These are phyloP conservation scores for Aspergillus heteromorphus DNA, from an alignment of 495 filamentous ascomycete species.

Conservation along the genomic window DNA sequence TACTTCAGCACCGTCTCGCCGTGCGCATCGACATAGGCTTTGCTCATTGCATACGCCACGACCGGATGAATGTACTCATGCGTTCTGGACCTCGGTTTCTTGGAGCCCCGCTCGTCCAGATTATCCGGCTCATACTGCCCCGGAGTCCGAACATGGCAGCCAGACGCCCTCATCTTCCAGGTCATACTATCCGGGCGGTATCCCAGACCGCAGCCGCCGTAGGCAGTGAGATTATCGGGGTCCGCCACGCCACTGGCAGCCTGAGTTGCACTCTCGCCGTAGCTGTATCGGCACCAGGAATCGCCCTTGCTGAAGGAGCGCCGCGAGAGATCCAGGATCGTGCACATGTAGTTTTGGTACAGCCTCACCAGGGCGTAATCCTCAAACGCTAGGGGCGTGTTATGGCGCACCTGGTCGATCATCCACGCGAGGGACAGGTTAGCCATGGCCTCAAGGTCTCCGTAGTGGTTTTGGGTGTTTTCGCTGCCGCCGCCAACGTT, in stretches of 20 bases:
- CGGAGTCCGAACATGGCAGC: background rate
- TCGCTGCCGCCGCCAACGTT: constrained; percentile 35
- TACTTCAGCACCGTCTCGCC: background rate
- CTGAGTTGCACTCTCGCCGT: background rate
- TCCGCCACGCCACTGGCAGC: background rate
- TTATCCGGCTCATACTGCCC: background rate
- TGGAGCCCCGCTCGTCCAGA: background rate
- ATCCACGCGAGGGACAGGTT: constrained; percentile 2
- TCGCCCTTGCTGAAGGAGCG: background rate
- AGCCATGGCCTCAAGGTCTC: constrained; percentile 2
- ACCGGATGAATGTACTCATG: background rate
- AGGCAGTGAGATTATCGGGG: background rate
- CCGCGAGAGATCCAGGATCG: background rate
- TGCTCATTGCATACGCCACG: background rate
- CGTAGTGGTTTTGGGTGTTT: background rate
- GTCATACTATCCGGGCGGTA: background rate
- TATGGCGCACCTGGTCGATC: background rate
- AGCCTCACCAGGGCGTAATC: background rate
- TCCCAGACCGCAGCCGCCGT: background rate
- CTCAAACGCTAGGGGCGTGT: background rate
- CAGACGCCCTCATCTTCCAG: background rate
- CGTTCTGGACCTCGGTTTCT: background rate
- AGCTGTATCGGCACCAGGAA: background rate
- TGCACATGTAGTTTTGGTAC: background rate
- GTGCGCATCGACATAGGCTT: background rate